Base-by-base conservation (phyloP, 345 rosid species). In the Citropsis articulata region DNA sequence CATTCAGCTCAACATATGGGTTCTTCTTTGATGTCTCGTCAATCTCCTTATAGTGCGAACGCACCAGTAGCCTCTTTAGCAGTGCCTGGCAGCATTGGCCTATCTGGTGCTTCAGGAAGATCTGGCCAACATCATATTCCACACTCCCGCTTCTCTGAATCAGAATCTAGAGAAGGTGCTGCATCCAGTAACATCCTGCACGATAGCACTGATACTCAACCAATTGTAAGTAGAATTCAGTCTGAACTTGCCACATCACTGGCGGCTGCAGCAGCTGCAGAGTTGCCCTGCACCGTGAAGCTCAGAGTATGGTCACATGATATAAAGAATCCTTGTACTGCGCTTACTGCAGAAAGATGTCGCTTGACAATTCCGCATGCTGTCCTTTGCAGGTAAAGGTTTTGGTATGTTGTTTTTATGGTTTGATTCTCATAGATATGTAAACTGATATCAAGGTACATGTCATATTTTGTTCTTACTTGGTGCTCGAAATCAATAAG, bases 251-350 rank as follows among this genome's bases (percentile, higher is more conserved):
- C 98, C 77, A 77, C 93, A 6, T 89, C 98, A 9, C 81, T 94
- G 82, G 93, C 97, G n/a, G 85, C 91, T 31, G 89, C 86, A 61
- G 89, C 93, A 77, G 93, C 98, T 73, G 96, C 98, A 65, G 98
- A 95, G 87, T 87, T 91, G 74, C 99, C 99, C 64, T 95, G 98
- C 80, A 92, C 99, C 50, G 99, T 95, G 82, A 93, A 93, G 86
- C 87, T 95, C 53, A 89, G 92, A 85, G 88, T 95, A 57, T 95
- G 99, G 98, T 83, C 95, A 59, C 93, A 93, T 83, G 93, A 92
- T 82, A 85, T 85, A 77, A 84, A 92, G 83, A 78, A 89, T 81
- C 93, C 99, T 71, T 91, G 91, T 75, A 84, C 90, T 31, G 82
- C 71, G 13, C 92, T 95, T 30, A 88, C 80, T 88, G 71, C 88